These are phyloP conservation scores for Gonapodya sp. DNA, from an alignment of 192 early-diverging fungal species.

Conservation along the genomic window DNA sequence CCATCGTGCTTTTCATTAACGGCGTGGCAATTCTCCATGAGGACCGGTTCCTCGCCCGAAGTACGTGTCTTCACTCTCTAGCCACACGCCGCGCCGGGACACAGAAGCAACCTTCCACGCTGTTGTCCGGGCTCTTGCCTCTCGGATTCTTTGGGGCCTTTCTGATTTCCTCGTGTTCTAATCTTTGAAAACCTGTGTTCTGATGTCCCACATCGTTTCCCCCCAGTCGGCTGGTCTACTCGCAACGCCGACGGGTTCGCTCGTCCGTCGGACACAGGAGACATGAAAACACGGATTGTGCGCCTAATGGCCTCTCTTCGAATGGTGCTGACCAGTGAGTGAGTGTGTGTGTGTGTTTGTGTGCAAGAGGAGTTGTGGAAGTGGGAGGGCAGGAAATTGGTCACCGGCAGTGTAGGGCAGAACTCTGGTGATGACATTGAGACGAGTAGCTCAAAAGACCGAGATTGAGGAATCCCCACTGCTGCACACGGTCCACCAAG, in stretches of 20 bases:
- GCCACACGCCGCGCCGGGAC: too few species aligned
- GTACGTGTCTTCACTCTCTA: conserved; percentile 37
- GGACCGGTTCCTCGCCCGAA: conserved; percentile 82
- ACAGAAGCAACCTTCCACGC: too few species aligned
- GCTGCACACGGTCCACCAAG: not conserved
- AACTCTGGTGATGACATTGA: too few species aligned
- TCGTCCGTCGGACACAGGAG: conserved; percentile 13
- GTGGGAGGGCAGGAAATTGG: not conserved
- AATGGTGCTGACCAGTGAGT: conserved; percentile 77
- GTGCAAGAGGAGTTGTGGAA: not conserved
- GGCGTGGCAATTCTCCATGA: conserved; percentile 83
- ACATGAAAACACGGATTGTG: conserved; percentile 72
- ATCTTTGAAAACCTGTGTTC: too few species aligned
- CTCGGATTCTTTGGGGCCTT: too few species aligned
- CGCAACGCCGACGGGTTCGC: conserved; percentile 42
- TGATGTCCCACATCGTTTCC: not conserved
- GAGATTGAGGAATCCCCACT: too few species aligned
- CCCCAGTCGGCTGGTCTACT: conserved; percentile 53
- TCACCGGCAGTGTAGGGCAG: not conserved
- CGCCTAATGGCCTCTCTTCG: conserved; percentile 83
- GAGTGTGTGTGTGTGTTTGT: not conserved
- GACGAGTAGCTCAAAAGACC: too few species aligned
- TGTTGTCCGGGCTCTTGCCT: too few species aligned
- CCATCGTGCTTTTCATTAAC: conserved; percentile 73
- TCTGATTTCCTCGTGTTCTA: too few species aligned